Conservation (phyloP, 257 asterid genomes). For the Misopates orontium region DNA sequence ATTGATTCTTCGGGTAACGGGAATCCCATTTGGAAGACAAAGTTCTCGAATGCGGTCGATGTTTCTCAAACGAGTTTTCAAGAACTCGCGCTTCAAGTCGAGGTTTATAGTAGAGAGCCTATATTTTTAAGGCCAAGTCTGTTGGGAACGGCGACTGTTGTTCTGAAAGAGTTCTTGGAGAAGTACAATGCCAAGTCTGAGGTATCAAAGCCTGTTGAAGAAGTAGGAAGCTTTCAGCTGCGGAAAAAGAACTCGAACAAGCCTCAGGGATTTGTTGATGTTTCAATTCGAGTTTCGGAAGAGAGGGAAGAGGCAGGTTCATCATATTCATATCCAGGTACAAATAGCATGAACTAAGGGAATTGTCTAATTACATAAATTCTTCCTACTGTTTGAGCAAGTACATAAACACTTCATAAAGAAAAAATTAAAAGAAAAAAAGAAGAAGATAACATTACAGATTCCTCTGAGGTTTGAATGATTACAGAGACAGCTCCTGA, state of each 20-base stretch:
- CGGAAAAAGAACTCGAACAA: conserved; percentile 61
- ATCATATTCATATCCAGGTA: conserved; percentile 21
- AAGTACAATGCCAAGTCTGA: conserved; percentile 48
- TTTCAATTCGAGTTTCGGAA: conserved; percentile 61
- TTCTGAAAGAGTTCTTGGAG: conserved; percentile 70
- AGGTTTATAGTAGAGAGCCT: conserved; percentile 80
- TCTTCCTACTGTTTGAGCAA: too few species aligned
- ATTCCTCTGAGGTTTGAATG: too few species aligned
- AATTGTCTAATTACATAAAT: too few species aligned
- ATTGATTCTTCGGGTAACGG: conserved; percentile 72
- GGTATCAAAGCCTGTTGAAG: conserved; percentile 58
- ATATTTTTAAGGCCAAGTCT: conserved; percentile 67
- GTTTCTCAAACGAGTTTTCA: conserved; percentile 38
- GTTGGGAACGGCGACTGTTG: conserved; percentile 65
- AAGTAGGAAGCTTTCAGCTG: conserved; percentile 85
- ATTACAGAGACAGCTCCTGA: too few species aligned
- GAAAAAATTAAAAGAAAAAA: too few species aligned
- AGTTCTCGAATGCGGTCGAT: conserved; percentile 53
- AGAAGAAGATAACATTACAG: too few species aligned
- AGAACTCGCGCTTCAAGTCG: conserved; percentile 61
- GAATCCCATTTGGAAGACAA: conserved; percentile 79
- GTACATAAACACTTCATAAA: too few species aligned
- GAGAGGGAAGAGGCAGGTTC: conserved; percentile 58
- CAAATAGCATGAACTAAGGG: neutral
- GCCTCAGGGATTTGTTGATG: conserved; percentile 70